phyloP scores from a whole-genome alignment of 2,329 filamentous ascomycete species.

The Fusarium redolens region DNA sequence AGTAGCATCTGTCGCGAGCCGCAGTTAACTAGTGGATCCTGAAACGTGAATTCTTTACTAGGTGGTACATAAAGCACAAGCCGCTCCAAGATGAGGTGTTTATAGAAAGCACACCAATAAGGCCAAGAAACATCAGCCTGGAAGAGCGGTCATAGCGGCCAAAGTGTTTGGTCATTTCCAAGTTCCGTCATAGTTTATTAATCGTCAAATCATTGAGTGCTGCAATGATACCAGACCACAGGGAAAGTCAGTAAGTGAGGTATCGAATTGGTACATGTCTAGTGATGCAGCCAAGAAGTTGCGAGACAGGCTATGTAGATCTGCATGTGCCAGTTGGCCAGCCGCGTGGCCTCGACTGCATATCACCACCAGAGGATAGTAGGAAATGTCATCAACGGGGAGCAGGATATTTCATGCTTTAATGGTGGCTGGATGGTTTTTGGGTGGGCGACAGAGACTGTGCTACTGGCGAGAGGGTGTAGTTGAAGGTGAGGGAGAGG shows the following conservation, averaged over 20 bases:
- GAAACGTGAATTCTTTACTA: constrained; percentile 15
- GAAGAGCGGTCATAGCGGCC: neutral
- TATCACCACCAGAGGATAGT: neutral
- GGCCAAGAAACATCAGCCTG: neutral
- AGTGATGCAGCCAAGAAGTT: neutral
- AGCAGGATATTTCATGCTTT: neutral
- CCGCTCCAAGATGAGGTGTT: neutral
- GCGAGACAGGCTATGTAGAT: constrained; percentile 2
- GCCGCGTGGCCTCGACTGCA: constrained; percentile 8
- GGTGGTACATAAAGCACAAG: neutral
- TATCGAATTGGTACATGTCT: constrained; percentile 1
- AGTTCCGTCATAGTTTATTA: neutral
- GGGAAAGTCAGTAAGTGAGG: neutral
- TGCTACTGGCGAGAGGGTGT: constrained; percentile 18
- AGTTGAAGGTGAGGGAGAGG: constrained; percentile 5
- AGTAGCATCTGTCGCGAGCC: constrained; percentile 29
- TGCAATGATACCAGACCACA: neutral
- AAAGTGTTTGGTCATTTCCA: neutral
- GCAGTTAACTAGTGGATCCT: constrained; percentile 4
- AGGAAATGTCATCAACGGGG: neutral
- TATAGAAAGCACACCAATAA: neutral
- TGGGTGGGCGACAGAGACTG: constrained; percentile 23
- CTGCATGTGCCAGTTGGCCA: constrained; percentile 13
- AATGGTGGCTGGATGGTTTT: neutral
- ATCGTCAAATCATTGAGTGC: neutral